phyloP scores from a whole-genome alignment of 208 protist genomes.

The Borovskyia barvae region DNA sequence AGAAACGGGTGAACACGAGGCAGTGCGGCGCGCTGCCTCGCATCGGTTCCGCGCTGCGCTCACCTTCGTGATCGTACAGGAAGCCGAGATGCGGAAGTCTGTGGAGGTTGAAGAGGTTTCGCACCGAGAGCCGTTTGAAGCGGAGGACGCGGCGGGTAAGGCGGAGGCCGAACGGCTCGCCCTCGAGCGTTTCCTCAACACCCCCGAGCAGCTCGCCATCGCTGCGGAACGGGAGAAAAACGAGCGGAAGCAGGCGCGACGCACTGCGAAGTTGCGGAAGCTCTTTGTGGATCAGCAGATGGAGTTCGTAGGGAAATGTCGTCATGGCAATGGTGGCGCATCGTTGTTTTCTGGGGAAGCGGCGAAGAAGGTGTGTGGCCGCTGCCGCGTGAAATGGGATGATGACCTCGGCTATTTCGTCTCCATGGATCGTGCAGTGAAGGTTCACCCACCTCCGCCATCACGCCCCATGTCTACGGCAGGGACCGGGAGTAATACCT shows the following conservation, averaged over 20 bases:
- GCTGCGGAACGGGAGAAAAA: conserved; percentile 44
- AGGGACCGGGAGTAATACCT: not conserved
- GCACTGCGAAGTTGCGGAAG: conserved; percentile 26
- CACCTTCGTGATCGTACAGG: conserved; percentile 57
- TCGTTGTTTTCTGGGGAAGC: conserved; percentile 60
- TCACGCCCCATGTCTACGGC: not conserved
- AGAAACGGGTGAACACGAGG: not conserved
- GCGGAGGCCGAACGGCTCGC: conserved; percentile 52
- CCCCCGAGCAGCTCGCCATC: conserved; percentile 71
- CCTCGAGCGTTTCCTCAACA: conserved; percentile 69
- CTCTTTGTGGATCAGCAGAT: conserved; percentile 54
- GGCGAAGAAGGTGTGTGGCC: conserved; percentile 44
- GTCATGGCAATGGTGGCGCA: conserved; percentile 43
- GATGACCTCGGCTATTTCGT: conserved; percentile 68
- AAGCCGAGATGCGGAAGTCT: conserved; percentile 21
- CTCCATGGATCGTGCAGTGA: conserved; percentile 31
- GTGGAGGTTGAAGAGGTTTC: conserved; percentile 28
- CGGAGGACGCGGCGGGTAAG: conserved; percentile 22
- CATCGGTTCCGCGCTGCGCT: conserved; percentile 42
- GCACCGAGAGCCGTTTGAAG: conserved; percentile 15
- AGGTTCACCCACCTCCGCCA: conserved; percentile 12
- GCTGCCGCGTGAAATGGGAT: conserved; percentile 71
- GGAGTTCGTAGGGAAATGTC: conserved; percentile 52
- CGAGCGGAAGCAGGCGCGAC: conserved; percentile 26
- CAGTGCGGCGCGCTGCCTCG: conserved; percentile 15